Evolutionary conservation across 2,329 filamentous ascomycete species (phyloP), one percentile per base, ranked within the genome.

Genomic region (Trichoderma koningii): DNA sequence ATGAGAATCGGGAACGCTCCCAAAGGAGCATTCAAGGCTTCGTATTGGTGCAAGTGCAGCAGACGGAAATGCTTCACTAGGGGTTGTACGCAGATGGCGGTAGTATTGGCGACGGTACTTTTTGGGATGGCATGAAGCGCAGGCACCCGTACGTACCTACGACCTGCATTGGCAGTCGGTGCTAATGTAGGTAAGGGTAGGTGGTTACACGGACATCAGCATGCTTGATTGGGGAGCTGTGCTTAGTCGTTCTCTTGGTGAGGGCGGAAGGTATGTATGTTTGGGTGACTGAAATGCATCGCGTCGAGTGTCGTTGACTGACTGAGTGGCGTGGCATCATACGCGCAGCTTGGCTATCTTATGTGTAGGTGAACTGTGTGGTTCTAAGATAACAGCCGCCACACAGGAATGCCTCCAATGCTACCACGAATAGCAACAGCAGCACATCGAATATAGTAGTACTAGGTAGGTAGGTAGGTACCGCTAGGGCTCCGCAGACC

Each of bases 161-260:
- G 53, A 51, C 53, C 50, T 63, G 55, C 62, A 64, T 51, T 52
- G 47, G 30, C 45, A 60, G 9, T 42, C 15, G 30, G 34, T 64
- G 53, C 59, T 59, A 51, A 50, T 52, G 53, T 52, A 64, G 51
- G 53, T 45, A 64, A 57, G 53, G 34, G 55, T 44, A 56, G 44
- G 28, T 30, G 51, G 44, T 48, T 56, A 42, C 44, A 48, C 61
- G 26, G 48, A 44, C 44, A 47, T 63, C 51, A 26, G 50, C 30
- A 15, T 55, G 30, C 59, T 52, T 21, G 34, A 53, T 45, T 45
- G 48, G 34, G 59, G 53, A 62, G 59, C 38, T 53, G 48, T 30
- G 23, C 48, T 52, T 48, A 47, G 21, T 23, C 21, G 21, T 57
- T 50, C 44, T 14, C 3, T 38, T 4, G 12, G 34, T 4, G 12